Conservation (phyloP, 257 asterid species). For the Salvia hispanica region DNA sequence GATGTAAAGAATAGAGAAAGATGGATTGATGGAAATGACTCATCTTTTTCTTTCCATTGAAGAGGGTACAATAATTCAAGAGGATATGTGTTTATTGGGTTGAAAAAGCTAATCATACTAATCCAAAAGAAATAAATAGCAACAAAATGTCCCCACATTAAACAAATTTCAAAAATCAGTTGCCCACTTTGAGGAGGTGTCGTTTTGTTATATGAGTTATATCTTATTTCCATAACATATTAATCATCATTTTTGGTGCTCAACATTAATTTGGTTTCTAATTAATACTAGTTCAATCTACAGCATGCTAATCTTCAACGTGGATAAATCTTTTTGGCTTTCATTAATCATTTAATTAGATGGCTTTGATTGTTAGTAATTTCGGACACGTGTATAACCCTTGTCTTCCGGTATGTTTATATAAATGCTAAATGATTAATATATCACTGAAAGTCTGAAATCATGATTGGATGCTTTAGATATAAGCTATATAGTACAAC, state of each 20-base stretch:
- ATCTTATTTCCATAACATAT: not conserved
- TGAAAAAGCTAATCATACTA: not conserved
- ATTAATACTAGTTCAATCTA: too few relatives aligned
- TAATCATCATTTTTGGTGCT: not conserved
- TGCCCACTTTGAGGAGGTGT: not conserved
- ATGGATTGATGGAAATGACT: conserved; percentile 14
- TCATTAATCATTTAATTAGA: too few relatives aligned
- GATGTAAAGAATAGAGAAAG: not conserved
- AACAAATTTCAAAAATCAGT: not conserved
- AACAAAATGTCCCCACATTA: conserved; percentile 22
- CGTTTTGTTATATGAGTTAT: not conserved
- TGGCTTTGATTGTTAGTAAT: too few relatives aligned
- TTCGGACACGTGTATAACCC: too few relatives aligned
- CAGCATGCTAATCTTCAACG: too few relatives aligned
- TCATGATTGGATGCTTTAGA: too few relatives aligned
- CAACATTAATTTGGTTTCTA: not conserved
- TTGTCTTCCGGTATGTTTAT: too few relatives aligned
- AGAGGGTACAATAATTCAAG: conserved; percentile 23
- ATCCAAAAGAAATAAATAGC: not conserved
- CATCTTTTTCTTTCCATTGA: not conserved
- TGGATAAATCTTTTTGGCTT: too few relatives aligned
- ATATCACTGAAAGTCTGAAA: too few relatives aligned
- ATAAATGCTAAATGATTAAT: too few relatives aligned
- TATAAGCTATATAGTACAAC: too few relatives aligned
- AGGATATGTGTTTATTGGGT: conserved; percentile 7